These are phyloP conservation scores for Geotrichum ghanense DNA, from an alignment of 805 yeast genomes.

Conservation along the genomic window DNA sequence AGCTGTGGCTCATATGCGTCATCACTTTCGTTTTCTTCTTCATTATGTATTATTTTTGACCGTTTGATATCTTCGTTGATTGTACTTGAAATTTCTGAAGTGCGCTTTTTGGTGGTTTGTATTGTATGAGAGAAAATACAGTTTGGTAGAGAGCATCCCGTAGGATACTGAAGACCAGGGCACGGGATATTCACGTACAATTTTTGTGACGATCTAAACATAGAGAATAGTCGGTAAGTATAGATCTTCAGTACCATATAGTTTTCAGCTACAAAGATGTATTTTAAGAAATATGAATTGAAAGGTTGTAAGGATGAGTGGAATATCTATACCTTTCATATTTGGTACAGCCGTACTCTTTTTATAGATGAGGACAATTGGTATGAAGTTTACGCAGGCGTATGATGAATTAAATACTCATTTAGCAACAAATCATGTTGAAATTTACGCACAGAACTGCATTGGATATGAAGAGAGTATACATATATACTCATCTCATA, in stretches of 20 bases:
- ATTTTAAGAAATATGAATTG: background rate
- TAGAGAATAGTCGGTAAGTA: no score
- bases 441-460: background rate
- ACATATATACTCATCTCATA: no score
- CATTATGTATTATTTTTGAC: background rate
- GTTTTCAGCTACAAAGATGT: no score
- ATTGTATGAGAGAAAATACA: conserved; percentile 24
- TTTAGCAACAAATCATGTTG: background rate
- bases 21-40: background rate
- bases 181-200: conserved; percentile 19
- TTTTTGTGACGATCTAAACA: conserved; percentile 19
- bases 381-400: background rate
- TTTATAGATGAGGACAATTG: conserved; percentile 2
- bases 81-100: background rate
- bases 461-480: background rate
- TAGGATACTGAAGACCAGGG: conserved; percentile 17
- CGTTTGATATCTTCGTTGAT: conserved; percentile 1
- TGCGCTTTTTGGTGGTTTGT: background rate
- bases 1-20: background rate
- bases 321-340: conserved; percentile 1
- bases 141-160: conserved; percentile 21
- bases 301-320: background rate
- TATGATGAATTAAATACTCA: background rate
- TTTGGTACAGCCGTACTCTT: background rate
- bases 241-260: no score